Evolutionary conservation across 2,329 filamentous ascomycete species (phyloP), one percentile per base, ranked within the genome.

Genomic region (Claviceps citrina): DNA sequence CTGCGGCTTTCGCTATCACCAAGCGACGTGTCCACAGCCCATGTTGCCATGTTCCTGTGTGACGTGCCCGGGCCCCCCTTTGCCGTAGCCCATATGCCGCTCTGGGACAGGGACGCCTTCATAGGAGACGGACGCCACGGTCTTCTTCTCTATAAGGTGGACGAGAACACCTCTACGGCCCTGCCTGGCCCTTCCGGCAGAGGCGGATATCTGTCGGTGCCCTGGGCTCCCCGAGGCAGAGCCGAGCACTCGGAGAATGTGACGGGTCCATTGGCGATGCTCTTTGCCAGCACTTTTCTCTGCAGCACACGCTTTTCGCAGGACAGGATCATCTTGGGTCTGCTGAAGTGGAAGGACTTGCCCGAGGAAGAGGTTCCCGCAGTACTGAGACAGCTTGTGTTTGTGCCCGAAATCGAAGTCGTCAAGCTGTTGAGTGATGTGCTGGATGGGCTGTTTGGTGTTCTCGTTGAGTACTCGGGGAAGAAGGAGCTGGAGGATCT

Each of bases 281-380:
- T 98, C 26, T 74, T 77, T 10, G 64, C 93, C 9, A 75, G 83
- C 44, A 93, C 87, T 0, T 93, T 84, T 51, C 73, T 98, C 6
- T 95, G 87, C 68, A 96, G 91, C 61, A 98, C 91, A 0, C 76
- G 79, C 44, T 93, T 93, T 54, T 95, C 89, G 0, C 91, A 98
- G 55, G 87, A 98, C 55, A 81, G 87, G 41, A 76, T 81, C 13
- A 73, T 98, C 9, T 65, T 95, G 15, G 82, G 84, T 13, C 66
- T 98, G 20, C 62, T 96, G 26, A 84, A 80, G 50, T 96, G 91
- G 91, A 84, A 77, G 53, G 81, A 89, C 10, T 70, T 79, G 31
- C 68, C 78, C 0, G 71, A 78, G 34, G 76, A 78, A 22, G 77
- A 87, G 27, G 68, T 96, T 1, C 68, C 83, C 1, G 70, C 76